These are phyloP conservation scores for Penicillium sp. DNA, from an alignment of 2,329 filamentous ascomycete species.

Conservation along the genomic window DNA sequence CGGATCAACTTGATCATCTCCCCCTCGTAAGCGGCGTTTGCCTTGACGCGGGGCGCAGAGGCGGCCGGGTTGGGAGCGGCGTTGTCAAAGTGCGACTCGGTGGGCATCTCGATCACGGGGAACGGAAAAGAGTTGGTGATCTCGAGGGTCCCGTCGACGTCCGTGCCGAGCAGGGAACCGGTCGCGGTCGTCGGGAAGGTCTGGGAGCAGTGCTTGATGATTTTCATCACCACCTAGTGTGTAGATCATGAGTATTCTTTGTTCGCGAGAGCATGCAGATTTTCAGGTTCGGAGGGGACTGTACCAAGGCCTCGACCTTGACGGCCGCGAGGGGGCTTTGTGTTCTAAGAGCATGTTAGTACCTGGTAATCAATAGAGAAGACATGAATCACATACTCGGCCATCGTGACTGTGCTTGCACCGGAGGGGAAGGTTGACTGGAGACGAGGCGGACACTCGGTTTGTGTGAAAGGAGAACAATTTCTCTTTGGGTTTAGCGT, in stretches of 20 bases:
- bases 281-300: constrained; percentile 35
- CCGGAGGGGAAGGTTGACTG: constrained; percentile 14
- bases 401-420: constrained; percentile 22
- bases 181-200: constrained; percentile 84
- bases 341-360: constrained; percentile 44
- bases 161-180: constrained; percentile 89
- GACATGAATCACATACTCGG: constrained; percentile 17
- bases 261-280: constrained; percentile 26
- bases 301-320: constrained; percentile 89
- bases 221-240: constrained; percentile 84
- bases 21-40: constrained; percentile 78
- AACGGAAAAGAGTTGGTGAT: constrained; percentile 95
- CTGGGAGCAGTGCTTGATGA: constrained; percentile 89
- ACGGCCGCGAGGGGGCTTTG: constrained; percentile 75
- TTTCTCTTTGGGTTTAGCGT: constrained; percentile 21
- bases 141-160: constrained; percentile 72
- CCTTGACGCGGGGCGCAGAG: constrained; percentile 84
- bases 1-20: constrained; percentile 97
- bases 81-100: constrained; percentile 65
- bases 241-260: constrained; percentile 25
- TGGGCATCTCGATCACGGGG: constrained; percentile 68
- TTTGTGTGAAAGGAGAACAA: constrained; percentile 25
- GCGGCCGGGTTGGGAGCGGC: constrained; percentile 68
- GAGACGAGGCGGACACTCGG: constrained; percentile 17
- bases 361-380: background rate